Evolutionary conservation across 2,329 filamentous ascomycete genomes (phyloP).

Genomic region (Alternaria arborescens): DNA sequence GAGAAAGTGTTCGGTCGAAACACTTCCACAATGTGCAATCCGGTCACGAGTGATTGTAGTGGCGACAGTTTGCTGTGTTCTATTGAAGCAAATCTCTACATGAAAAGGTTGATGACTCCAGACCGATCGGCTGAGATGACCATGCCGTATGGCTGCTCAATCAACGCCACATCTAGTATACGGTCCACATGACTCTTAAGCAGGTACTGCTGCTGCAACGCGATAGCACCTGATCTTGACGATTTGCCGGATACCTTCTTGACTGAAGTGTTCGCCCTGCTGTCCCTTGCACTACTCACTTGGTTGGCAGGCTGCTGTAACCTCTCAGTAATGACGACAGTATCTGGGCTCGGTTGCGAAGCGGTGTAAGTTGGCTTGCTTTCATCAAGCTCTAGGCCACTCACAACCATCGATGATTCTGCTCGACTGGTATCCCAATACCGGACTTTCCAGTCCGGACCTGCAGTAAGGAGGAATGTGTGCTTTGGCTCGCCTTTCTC

Average conservation of each 20-base stretch:
- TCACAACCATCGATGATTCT: slow-evolving; percentile 81
- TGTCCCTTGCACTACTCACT: slow-evolving; percentile 30
- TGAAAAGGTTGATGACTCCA: slow-evolving; percentile 87
- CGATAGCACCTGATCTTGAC: slow-evolving; percentile 86
- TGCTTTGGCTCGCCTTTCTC: slow-evolving; percentile 76
- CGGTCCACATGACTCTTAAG: slow-evolving; percentile 87
- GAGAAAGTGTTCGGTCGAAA: not conserved
- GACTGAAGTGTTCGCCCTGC: slow-evolving; percentile 45
- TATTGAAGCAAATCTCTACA: slow-evolving; percentile 48
- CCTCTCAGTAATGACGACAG: slow-evolving; percentile 51
- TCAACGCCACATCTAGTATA: slow-evolving; percentile 84
- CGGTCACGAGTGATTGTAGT: not conserved
- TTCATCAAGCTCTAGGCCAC: slow-evolving; percentile 76
- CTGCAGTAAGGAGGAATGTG: slow-evolving; percentile 85
- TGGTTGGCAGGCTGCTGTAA: slow-evolving; percentile 35
- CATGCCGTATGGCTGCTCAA: slow-evolving; percentile 93
- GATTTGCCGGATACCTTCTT: slow-evolving; percentile 56
- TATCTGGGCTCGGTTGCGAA: slow-evolving; percentile 52
- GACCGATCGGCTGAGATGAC: slow-evolving; percentile 88
- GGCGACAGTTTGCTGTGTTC: not conserved
- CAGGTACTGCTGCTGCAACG: slow-evolving; percentile 87
- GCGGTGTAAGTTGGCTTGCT: slow-evolving; percentile 72
- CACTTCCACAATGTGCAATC: not conserved
- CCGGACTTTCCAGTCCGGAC: slow-evolving; percentile 87
- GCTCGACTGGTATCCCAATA: slow-evolving; percentile 90